These are phyloP conservation scores for Ceratobasidium papillatum DNA, from an alignment of 1,284 basidiomycete genomes.

Conservation along the genomic window DNA sequence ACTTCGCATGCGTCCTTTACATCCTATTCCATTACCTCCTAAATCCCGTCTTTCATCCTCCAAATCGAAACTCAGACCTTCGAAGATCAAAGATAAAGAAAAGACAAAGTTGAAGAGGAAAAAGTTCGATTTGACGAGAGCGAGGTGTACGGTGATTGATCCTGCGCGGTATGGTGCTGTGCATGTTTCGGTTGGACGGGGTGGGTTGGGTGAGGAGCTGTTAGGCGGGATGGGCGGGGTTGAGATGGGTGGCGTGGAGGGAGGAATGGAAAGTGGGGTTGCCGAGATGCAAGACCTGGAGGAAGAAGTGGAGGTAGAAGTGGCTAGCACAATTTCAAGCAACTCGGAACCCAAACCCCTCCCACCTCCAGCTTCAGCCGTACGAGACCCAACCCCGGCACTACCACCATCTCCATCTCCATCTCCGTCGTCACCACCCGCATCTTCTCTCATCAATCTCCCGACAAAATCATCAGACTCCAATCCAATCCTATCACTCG, in stretches of 20 bases:
- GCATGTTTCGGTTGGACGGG: constrained; percentile 36
- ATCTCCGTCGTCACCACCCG: too few species aligned
- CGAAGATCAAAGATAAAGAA: constrained; percentile 38
- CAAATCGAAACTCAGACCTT: constrained; percentile 37
- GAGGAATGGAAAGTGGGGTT: constrained; percentile 43
- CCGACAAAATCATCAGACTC: background rate
- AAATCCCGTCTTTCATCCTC: constrained; percentile 41
- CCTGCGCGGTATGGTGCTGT: constrained; percentile 64
- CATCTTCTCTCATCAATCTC: background rate
- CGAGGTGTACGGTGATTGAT: constrained; percentile 67
- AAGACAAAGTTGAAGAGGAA: constrained; percentile 46
- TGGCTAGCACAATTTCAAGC: background rate
- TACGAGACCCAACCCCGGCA: background rate
- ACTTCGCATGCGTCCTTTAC: constrained; percentile 70
- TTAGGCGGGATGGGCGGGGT: constrained; percentile 66
- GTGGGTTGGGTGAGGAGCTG: constrained; percentile 32
- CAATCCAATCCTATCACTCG: background rate
- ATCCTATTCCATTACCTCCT: constrained; percentile 60
- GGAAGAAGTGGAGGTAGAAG: background rate
- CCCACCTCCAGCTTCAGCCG: background rate
- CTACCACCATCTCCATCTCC: background rate
- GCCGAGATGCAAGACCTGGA: background rate
- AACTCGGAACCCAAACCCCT: background rate
- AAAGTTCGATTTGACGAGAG: constrained; percentile 55
- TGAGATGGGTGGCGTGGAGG: constrained; percentile 60